Conservation (phyloP, 257 asterid species). For the Apocynum venetum region DNA sequence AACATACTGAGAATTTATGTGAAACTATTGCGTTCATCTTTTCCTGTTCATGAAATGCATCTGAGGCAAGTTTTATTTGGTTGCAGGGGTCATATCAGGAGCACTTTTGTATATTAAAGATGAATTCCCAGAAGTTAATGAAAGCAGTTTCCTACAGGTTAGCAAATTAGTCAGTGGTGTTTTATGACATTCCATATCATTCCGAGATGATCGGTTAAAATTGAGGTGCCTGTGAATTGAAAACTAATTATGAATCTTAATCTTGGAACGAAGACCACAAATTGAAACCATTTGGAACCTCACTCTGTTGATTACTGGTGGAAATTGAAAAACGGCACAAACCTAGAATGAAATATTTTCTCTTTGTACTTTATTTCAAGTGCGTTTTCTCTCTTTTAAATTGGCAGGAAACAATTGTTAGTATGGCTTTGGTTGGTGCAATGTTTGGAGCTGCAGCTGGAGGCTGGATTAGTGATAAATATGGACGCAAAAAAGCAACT, state of each 20-base stretch:
- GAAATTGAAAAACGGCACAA: neutral
- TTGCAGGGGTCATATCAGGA: conserved; percentile 93
- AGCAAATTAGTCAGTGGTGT: neutral
- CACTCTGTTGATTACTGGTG: neutral
- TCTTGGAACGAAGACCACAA: neutral
- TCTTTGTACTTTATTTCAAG: neutral
- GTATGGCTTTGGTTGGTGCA: conserved; percentile 97
- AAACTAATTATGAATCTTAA: neutral
- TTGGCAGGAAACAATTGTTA: conserved; percentile 91
- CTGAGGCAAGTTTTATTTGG: conserved; percentile 23
- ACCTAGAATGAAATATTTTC: neutral
- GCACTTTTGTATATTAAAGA: conserved; percentile 85
- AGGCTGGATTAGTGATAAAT: conserved; percentile 83
- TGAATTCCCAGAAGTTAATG: conserved; percentile 77
- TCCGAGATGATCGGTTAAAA: neutral
- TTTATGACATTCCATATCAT: neutral
- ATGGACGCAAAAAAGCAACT: conserved; percentile 93
- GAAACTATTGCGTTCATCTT: neutral
- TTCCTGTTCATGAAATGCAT: neutral
- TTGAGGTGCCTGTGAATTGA: neutral
- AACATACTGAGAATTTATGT: neutral
- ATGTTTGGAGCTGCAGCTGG: conserved; percentile 86
- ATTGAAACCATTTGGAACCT: neutral
- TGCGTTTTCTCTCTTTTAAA: conserved; percentile 3
- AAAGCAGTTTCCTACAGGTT: conserved; percentile 90